Percentiles rank a stretch among this genome's conserved stretches.
These are phyloP conservation scores for Pleoardoris graminearum DNA, from an alignment of 2,329 filamentous ascomycete species.

Conservation along the genomic window DNA sequence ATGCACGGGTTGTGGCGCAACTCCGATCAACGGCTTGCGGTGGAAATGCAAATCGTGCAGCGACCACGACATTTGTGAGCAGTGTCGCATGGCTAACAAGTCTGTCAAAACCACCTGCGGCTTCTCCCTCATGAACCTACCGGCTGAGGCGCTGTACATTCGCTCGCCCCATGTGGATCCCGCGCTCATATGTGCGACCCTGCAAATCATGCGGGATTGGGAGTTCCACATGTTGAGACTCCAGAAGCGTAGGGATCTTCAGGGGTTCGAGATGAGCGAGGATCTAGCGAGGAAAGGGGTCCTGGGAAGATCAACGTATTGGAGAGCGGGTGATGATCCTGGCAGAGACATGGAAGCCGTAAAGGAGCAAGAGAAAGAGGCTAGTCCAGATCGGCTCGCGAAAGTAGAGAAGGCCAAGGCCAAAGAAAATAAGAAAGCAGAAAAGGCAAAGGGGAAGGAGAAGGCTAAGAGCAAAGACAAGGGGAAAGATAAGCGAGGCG, in stretches of 20 bases:
- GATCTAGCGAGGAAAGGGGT: constrained; percentile 24
- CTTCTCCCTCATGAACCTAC: constrained; percentile 27
- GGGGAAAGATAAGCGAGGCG: background rate
- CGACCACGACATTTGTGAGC: constrained; percentile 31
- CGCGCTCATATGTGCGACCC: constrained; percentile 33
- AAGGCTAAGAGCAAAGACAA: background rate
- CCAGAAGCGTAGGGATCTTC: constrained; percentile 23
- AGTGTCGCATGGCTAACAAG: constrained; percentile 16
- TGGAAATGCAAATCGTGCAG: constrained; percentile 32
- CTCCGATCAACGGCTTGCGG: constrained; percentile 29
- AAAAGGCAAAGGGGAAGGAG: background rate
- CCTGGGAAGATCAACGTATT: constrained; percentile 32
- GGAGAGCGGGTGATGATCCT: constrained; percentile 10
- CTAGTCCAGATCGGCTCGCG: background rate
- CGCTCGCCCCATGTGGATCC: constrained; percentile 28
- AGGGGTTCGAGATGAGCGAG: constrained; percentile 27
- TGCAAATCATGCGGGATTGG: constrained; percentile 43
- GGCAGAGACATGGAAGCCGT: background rate
- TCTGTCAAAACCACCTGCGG: constrained; percentile 23
- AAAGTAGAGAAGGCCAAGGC: background rate
- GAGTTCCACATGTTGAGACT: constrained; percentile 29
- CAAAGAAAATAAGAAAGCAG: background rate
- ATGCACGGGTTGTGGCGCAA: constrained; percentile 26
- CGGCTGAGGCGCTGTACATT: constrained; percentile 37
- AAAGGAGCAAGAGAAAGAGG: background rate